Evolutionary conservation across 129 eudicot genomes (phyloP), one percentile per base, ranked within the genome.

Genomic region (Centrapalus pauciflorus): DNA sequence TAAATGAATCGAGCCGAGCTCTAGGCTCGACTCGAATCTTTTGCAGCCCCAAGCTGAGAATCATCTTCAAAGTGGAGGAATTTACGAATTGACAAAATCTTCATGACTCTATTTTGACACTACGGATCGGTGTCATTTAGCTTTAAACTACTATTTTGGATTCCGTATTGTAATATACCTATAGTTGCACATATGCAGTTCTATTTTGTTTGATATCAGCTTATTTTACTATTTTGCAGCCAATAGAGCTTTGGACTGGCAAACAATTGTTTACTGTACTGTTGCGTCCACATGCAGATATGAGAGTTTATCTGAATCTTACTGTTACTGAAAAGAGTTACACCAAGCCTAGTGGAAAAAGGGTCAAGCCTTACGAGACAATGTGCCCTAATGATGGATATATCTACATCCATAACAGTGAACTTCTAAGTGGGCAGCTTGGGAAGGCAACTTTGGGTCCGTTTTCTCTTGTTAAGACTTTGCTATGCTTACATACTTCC

Each of bases 221-320:
- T 66, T 61, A 5, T 58, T 55, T 46, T 52, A 28, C 57, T 82
- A 20, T 67, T 66, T 76, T 76, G 83, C 85, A 93, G 99, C 99
- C 99, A 4, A 56, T 94, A 61, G 97, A 89, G 85, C 90, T 94
- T 11, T 89, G 99, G 99, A 94, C 97, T 14, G 99, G 99, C 65
- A 94, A 94, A 72, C 99, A 94, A n/a, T 64, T 94, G 73, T 86
- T 94, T 67, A 82, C 65, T 77, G 84, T 94, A 35, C 84, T 94
- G 29, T 62, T 94, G 76, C 84, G 97, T 0, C 93, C 99, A 21
- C 76, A 86, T 89, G 93, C 97, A 62, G 72, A 76, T 55, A 84
- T 89, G 97, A 82, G 76, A 67, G 99, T 94, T 56, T 94, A 86
- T 79, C 59, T 94, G 72, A 94, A 86, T 79, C 88, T 94, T 19